Evolutionary conservation across 2,329 filamentous ascomycete species (phyloP), one percentile per base, ranked within the genome.

Genomic region (Diaporthe sp.): DNA sequence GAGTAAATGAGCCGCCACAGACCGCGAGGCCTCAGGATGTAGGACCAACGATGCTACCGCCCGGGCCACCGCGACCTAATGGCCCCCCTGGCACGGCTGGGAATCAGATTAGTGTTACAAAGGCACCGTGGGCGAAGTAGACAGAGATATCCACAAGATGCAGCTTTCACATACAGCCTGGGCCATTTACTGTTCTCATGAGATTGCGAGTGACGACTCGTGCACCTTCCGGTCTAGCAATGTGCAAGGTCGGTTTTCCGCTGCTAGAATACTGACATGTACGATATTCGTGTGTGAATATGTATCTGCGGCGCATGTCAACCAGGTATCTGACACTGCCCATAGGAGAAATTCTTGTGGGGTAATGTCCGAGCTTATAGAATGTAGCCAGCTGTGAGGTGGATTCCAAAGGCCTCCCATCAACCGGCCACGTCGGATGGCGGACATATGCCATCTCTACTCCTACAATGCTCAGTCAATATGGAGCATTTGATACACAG

Each of bases 51-150:
- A 60, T 57, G 72, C 39, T 67, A 31, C 60, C 75, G 22, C 53
- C 73, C 25, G 61, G 34, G 25, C 44, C 63, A 31, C 61, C 70
- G 9, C 60, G 61, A 42, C 76, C 76, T n/a, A 58, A 34, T 22
- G 76, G 76, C 4, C 76, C 75, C 20, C 73, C 67, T 72, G 76
- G 76, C 17, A 77, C 76, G 44, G 68, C 76, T 9, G 76, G 75
- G 44, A 70, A 75, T 44, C 76, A 77, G 34, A 72, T 76, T 22
- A 76, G 71, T 65, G 58, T 77, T 28, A 77, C 76, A 3, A 76
- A 76, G 61, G 76, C 76, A 28, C 76, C 76, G 10, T 77, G 76
- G 76, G 75, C 76, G 17, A 76, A 76, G 55, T 76, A 61, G 53
- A 25, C 5, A 44, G 60, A 17, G 12, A 57, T 42, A 31, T 20